phyloP scores from a whole-genome alignment of 78 protist genomes.

The Guillardia theta region DNA sequence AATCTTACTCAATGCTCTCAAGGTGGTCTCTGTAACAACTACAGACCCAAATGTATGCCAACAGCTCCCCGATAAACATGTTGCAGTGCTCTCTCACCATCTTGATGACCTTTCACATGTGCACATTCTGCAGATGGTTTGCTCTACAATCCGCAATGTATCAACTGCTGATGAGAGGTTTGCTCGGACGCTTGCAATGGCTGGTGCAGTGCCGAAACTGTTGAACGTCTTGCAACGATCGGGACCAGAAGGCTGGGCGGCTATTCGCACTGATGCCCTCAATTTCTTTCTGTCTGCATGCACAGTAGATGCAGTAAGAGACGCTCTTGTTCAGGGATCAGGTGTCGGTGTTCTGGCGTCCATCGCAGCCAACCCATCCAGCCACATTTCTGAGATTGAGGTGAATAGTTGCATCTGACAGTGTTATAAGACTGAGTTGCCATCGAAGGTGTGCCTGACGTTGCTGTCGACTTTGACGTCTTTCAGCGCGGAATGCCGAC shows the following conservation, averaged over 20 bases:
- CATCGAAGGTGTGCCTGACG: not conserved
- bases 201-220: not conserved
- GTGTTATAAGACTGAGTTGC: not conserved
- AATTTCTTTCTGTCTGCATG: not conserved
- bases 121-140: not conserved
- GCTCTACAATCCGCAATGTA: not conserved
- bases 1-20: not conserved
- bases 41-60: not conserved
- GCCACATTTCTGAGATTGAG: not conserved
- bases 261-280: slow-evolving; percentile 1
- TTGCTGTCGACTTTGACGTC: not conserved
- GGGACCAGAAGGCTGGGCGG: not conserved
- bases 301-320: not conserved
- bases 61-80: not conserved
- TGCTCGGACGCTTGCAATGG: not conserved
- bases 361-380: not conserved
- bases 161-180: not conserved
- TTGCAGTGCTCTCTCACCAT: not conserved
- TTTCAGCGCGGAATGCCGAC: not conserved
- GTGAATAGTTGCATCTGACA: not conserved
- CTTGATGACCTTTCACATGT: not conserved
- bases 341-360: not conserved
- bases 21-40: not conserved
- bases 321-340: not conserved
- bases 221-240: not conserved